Base-by-base conservation (phyloP, 1,284 basidiomycete genomes). In the Dichomitus squalens region DNA sequence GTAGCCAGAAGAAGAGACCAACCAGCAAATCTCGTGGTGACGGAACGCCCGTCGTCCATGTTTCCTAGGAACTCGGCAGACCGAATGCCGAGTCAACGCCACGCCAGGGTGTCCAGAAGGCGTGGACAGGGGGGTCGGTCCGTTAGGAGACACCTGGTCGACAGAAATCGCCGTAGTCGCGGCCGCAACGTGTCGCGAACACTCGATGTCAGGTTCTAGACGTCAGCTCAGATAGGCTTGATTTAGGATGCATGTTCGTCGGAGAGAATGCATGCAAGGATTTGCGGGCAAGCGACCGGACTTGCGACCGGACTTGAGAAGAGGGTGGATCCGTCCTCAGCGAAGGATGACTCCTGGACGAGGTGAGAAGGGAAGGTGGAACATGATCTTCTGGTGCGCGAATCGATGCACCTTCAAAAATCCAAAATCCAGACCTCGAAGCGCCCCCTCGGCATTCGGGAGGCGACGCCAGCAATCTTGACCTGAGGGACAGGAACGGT, bases 171-270 rank as follows among this genome's bases (percentile, higher is more conserved):
- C 27, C 40, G 31, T 25, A 23, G 34, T 21, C 38, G 40, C 4
- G 27, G n/a, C 44, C 44, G 18, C 29, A 47, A 33, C 29, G 29
- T 47, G 44, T 27, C 3, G 7, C 2, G 44, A 31, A 33, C n/a
- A 47, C 18, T 23, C 41, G 14, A 43, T 25, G 31, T 25, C 34
- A 27, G 34, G 27, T 25, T 4, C 31, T 7, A 14, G 47, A 18
- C 38, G 34, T 49, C 40, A 48, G n/a, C 3, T 48, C 40, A 35
- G 49, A 56, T 48, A 52, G 49, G 21, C 40, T 57, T 44, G 43
- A 43, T 31, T 49, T 49, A 44, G 39, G 44, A 27, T 33, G 40
- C 16, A 7, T 23, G 41, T 27, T 44, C 3, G 14, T 14, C 41
- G 25, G 41, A 25, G 12, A 16, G 27, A 27, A 18, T 11, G 29